Conservation (phyloP, 176 grass and related monocot species). For the Oryza coarctata region DNA sequence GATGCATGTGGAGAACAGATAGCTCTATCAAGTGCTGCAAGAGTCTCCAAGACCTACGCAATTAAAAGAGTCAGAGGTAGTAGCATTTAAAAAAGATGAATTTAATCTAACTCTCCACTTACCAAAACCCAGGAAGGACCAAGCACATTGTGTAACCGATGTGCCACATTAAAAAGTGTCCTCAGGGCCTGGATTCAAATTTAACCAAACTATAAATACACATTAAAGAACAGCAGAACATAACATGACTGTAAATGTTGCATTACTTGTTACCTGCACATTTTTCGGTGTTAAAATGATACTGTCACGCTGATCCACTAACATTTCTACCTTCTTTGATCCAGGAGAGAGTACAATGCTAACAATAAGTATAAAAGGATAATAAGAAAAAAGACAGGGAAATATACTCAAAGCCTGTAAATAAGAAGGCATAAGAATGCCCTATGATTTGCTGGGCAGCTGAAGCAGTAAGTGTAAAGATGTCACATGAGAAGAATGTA, state of each 20-base stretch:
- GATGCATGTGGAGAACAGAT: conserved; percentile 98
- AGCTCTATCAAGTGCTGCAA: conserved; percentile 90
- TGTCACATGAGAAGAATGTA: conserved; percentile 4
- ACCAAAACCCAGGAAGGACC: conserved; percentile 98
- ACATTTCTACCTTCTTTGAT: conserved; percentile 73
- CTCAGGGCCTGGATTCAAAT: conserved; percentile 69
- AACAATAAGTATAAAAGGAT: conserved; percentile 45
- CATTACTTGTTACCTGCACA: conserved; percentile 62
- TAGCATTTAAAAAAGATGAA: conserved; percentile 23
- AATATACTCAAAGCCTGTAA: background rate
- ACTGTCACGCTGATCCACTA: conserved; percentile 75
- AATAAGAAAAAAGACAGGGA: conserved; percentile 26
- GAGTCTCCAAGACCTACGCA: conserved; percentile 88
- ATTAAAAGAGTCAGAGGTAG: conserved; percentile 27
- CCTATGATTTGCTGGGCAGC: conserved; percentile 15
- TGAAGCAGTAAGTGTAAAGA: conserved; percentile 22
- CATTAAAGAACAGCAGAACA: conserved; percentile 9
- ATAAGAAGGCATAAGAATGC: background rate
- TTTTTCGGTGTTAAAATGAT: conserved; percentile 97
- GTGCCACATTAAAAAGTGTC: conserved; percentile 97
- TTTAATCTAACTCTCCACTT: conserved; percentile 42
- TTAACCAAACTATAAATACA: conserved; percentile 30
- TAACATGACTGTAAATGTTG: conserved; percentile 6
- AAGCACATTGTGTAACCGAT: conserved; percentile 95
- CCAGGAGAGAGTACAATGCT: conserved; percentile 73